Evolutionary conservation across 2,329 filamentous ascomycete species (phyloP).

Genomic region (Fusarium sp.): DNA sequence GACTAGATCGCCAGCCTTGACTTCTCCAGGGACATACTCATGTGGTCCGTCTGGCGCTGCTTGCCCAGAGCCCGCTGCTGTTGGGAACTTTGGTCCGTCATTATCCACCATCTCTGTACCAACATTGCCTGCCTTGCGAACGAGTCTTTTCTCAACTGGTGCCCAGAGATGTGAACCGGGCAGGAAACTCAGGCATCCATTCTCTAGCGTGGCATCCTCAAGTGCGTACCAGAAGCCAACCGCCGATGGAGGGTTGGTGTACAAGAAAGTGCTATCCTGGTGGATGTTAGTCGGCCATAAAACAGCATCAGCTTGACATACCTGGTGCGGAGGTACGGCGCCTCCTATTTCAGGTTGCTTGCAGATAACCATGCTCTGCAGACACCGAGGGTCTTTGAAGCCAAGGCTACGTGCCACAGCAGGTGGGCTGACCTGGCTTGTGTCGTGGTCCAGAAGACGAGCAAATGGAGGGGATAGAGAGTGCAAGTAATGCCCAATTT

Average conservation of each 20-base stretch:
- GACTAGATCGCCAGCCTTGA: constrained; percentile 89
- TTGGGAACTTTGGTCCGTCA: constrained; percentile 70
- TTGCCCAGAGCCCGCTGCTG: constrained; percentile 58
- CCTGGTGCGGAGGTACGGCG: constrained; percentile 86
- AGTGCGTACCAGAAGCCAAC: constrained; percentile 98
- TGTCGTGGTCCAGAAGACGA: constrained; percentile 56
- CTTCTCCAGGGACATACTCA: constrained; percentile 80
- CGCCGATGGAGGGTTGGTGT: constrained; percentile 86
- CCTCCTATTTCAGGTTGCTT: constrained; percentile 97
- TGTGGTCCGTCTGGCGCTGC: constrained; percentile 51
- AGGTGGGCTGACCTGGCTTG: constrained; percentile 54
- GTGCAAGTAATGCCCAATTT: constrained; percentile 84
- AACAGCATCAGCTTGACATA: neutral
- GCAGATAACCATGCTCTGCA: constrained; percentile 98
- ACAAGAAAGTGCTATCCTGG: constrained; percentile 92
- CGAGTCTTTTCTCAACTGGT: constrained; percentile 77
- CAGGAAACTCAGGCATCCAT: constrained; percentile 89
- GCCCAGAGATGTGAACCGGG: constrained; percentile 82
- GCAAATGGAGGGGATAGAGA: constrained; percentile 73
- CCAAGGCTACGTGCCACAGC: constrained; percentile 76
- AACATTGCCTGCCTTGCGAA: constrained; percentile 64
- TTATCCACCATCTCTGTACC: constrained; percentile 80
- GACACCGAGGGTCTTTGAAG: constrained; percentile 76
- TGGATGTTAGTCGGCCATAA: constrained; percentile 48
- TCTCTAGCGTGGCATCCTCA: constrained; percentile 86